phyloP scores from a whole-genome alignment of 2,329 filamentous ascomycete species.

The Blumeria hordei region DNA sequence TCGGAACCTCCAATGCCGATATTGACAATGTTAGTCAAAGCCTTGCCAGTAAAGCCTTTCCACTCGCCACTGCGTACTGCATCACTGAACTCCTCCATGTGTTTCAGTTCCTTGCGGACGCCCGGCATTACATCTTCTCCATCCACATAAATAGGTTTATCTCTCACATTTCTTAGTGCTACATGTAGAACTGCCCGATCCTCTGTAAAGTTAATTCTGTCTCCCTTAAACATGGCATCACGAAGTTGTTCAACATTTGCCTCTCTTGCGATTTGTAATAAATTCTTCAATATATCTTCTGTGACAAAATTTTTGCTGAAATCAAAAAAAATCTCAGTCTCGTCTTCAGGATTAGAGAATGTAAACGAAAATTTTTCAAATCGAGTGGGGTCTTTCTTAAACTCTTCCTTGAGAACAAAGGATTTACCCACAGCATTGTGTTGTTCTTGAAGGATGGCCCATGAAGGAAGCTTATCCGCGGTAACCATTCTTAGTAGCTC shows the following conservation, averaged over 20 bases:
- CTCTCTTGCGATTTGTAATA: constrained; percentile 78
- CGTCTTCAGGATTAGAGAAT: constrained; percentile 56
- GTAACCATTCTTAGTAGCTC: constrained; percentile 36
- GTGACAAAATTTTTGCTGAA: constrained; percentile 98
- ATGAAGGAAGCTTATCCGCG: constrained; percentile 64
- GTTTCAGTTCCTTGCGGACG: constrained; percentile 72
- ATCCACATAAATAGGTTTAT: constrained; percentile 60
- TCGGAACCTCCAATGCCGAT: constrained; percentile 96
- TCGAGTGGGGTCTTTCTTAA: constrained; percentile 64
- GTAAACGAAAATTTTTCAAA: constrained; percentile 77
- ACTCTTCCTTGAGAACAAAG: constrained; percentile 83
- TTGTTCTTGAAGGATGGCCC: constrained; percentile 78
- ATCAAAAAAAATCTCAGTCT: constrained; percentile 80
- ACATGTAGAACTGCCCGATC: constrained; percentile 87
- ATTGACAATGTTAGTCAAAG: constrained; percentile 89
- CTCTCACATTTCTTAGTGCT: constrained; percentile 73
- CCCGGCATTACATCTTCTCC: constrained; percentile 84
- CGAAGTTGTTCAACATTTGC: constrained; percentile 79
- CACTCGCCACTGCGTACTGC: constrained; percentile 83
- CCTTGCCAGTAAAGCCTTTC: constrained; percentile 95
- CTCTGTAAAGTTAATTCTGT: constrained; percentile 99
- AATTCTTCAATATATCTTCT: constrained; percentile 68
- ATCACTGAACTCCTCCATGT: constrained; percentile 97
- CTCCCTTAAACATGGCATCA: constrained; percentile 90
- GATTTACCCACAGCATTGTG: constrained; percentile 67